Percentiles rank a stretch among this genome's conserved stretches.
Conservation (phyloP, 2,329 filamentous ascomycete species). For the Claviceps quebecensis region DNA sequence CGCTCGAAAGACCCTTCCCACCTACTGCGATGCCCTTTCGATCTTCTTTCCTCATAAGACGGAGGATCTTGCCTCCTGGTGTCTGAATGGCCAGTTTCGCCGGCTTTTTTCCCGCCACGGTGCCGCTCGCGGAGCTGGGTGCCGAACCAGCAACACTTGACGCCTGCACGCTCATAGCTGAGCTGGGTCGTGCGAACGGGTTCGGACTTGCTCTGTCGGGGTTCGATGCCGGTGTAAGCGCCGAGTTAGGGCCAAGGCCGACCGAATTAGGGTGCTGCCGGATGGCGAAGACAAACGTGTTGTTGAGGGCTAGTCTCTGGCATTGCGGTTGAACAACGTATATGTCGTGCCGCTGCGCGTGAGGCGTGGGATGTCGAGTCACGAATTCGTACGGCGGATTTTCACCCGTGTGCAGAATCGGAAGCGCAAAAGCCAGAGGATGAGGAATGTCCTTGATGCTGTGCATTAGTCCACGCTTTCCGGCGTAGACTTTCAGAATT, state of each 20-base stretch:
- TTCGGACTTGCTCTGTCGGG: slow-evolving; percentile 39
- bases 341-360: slow-evolving; percentile 92
- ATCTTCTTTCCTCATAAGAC: slow-evolving; percentile 71
- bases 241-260: slow-evolving; percentile 17
- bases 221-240: slow-evolving; percentile 32
- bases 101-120: slow-evolving; percentile 57
- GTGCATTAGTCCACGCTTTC: slow-evolving; percentile 91
- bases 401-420: slow-evolving; percentile 76
- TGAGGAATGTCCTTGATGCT: slow-evolving; percentile 94
- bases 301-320: slow-evolving; percentile 74
- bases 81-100: slow-evolving; percentile 93
- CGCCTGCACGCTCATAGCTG: slow-evolving; percentile 50
- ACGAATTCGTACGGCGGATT: slow-evolving; percentile 94
- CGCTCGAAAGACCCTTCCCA: slow-evolving; percentile 24
- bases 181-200: slow-evolving; percentile 46
- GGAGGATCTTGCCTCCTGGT: slow-evolving; percentile 84
- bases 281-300: slow-evolving; percentile 94
- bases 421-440: slow-evolving; percentile 76
- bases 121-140: slow-evolving; percentile 38
- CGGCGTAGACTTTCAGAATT: slow-evolving; percentile 80
- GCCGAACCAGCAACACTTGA: slow-evolving; percentile 44
- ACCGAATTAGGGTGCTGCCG: slow-evolving; percentile 70
- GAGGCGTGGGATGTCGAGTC: slow-evolving; percentile 83
- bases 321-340: slow-evolving; percentile 97
- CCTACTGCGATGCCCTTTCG: slow-evolving; percentile 38